Evolutionary conservation across 257 asterid species (phyloP).

Genomic region (Lycium barbarum): DNA sequence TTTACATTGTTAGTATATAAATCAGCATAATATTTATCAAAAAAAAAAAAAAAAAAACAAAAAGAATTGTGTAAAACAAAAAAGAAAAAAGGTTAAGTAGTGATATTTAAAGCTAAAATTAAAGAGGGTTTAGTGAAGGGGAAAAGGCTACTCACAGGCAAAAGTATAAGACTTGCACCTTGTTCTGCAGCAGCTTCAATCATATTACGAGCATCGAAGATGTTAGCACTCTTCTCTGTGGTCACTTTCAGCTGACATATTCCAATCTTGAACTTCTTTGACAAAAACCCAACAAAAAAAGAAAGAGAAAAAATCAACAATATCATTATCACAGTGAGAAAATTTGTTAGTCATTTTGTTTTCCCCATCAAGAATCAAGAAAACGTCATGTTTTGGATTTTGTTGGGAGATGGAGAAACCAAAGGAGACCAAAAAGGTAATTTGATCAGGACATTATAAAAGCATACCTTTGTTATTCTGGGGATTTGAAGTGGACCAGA

Average conservation of each 20-base stretch:
- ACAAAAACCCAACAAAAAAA: background rate
- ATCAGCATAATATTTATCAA: background rate
- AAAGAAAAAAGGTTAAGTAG: background rate
- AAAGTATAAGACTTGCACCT: slow-evolving; percentile 49
- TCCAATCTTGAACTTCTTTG: slow-evolving; percentile 50
- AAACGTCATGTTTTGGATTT: background rate
- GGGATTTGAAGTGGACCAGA: slow-evolving; percentile 16
- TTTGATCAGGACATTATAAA: slow-evolving; percentile 11
- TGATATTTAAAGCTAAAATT: background rate
- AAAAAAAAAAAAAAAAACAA: background rate
- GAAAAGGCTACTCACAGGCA: slow-evolving; percentile 46
- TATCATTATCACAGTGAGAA: background rate
- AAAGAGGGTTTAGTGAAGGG: background rate
- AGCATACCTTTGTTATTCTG: slow-evolving; percentile 5
- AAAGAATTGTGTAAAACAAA: background rate
- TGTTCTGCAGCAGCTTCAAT: slow-evolving; percentile 44
- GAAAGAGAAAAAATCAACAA: background rate
- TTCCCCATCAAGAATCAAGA: background rate
- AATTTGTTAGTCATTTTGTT: background rate
- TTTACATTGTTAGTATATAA: background rate
- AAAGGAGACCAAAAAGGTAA: background rate
- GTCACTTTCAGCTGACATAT: slow-evolving; percentile 50
- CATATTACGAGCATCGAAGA: slow-evolving; percentile 35
- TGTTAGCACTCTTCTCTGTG: slow-evolving; percentile 41
- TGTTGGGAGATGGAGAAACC: background rate